Base-by-base conservation (phyloP, 768 basidiomycete genomes). In the Sporobolomyces pararoseus region DNA sequence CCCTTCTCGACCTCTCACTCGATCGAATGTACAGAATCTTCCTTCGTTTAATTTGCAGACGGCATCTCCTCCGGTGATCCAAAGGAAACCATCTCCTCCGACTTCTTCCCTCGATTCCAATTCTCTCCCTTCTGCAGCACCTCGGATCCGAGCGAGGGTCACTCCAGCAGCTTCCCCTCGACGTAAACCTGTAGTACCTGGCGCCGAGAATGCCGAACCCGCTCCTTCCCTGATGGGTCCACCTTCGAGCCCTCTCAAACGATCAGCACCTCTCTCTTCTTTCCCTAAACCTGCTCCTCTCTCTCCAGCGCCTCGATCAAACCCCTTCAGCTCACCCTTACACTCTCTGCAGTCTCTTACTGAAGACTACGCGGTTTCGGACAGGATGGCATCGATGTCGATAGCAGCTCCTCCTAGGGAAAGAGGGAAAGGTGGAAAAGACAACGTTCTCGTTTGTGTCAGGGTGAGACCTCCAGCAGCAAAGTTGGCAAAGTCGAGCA, bases 381-480 rank as follows among this genome's bases (percentile, higher is more conserved):
- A 44, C 44, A 32, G 59, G 31, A 55, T 47, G 52, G 29, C 60
- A 4, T 27, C 51, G 23, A 25, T 52, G 4, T 21, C 62, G 13
- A 52, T 70, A 59, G 49, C 42, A 46, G n/a, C 27, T 17, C 29
- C 52, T 42, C 27, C 16, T 7, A 32, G 35, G 1, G n/a, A 46
- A n/a, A 6, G 53, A n/a, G 44, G 27, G 2, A 57, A 58, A n/a
- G 68, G 61, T 12, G 72, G 68, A 3, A 68, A 49, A 42, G 75
- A 77, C 25, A 76, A 71, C n/a, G 75, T 76, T 1, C 58, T 73
- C 29, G 71, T 76, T 23, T 76, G 76, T 46, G 70, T 76, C 0
- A 63, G 76, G 12, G 70, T 75, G 7, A 53, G 73, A 19, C 73
- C 71, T 0, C 75, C 76, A 0, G 75, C 75, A 1, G 68, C 67